Conservation (phyloP, 768 basidiomycete genomes). For the Panus rudis region DNA sequence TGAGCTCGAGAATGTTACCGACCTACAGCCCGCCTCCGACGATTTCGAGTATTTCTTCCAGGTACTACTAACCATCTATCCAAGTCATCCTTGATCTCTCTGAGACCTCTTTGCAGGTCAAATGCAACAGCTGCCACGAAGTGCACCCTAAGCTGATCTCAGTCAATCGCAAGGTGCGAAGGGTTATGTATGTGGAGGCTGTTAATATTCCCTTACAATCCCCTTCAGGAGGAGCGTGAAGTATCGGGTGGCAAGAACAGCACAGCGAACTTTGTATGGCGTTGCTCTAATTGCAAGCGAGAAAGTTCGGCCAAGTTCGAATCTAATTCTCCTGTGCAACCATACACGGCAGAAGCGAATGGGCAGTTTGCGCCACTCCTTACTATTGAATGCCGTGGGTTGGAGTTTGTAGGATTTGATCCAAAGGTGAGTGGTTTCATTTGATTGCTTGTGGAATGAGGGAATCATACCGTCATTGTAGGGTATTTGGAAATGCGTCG, state of each 20-base stretch:
- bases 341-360: constrained; percentile 56
- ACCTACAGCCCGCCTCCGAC: constrained; percentile 54
- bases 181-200: not conserved
- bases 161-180: constrained; percentile 64
- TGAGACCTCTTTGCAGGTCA: constrained; percentile 40
- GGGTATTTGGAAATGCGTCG: constrained; percentile 77
- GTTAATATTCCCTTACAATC: not conserved
- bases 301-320: constrained; percentile 82
- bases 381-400: constrained; percentile 76
- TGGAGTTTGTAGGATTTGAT: constrained; percentile 77
- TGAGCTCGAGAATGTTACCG: constrained; percentile 72
- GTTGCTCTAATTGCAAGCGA: constrained; percentile 68
- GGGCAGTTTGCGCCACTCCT: constrained; percentile 59
- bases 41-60: constrained; percentile 80
- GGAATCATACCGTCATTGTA: constrained; percentile 23
- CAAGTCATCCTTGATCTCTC: constrained; percentile 3
- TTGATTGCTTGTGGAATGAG: not conserved
- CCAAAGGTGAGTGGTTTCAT: constrained; percentile 42
- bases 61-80: constrained; percentile 31
- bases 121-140: constrained; percentile 77
- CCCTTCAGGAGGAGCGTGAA: constrained; percentile 56
- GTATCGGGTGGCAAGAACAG: constrained; percentile 60
- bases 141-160: constrained; percentile 64
- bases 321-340: constrained; percentile 33
- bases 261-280: constrained; percentile 79